These are phyloP conservation scores for Penicillium aurantiogriseum DNA, from an alignment of 2,329 filamentous ascomycete genomes.

Conservation along the genomic window DNA sequence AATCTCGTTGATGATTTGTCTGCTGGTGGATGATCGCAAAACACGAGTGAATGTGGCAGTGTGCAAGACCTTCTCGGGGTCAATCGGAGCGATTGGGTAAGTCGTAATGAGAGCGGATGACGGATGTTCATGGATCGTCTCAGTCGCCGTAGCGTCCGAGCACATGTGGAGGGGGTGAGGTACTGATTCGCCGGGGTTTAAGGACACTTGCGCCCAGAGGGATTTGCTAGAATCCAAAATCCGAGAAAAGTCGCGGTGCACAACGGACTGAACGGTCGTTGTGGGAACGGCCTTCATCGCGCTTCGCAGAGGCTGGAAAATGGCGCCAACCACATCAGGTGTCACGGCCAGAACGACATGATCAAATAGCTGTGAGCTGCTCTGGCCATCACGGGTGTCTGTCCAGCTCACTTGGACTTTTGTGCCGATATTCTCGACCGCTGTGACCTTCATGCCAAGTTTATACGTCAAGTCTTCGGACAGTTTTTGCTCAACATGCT, in stretches of 20 bases:
- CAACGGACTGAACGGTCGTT: slow-evolving; percentile 37
- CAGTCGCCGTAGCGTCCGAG: slow-evolving; percentile 3
- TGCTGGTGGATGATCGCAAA: slow-evolving; percentile 8
- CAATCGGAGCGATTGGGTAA: slow-evolving; percentile 3
- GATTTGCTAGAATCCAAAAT: slow-evolving; percentile 10
- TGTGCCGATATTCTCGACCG: slow-evolving; percentile 18
- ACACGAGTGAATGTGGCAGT: slow-evolving; percentile 13
- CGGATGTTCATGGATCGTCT: slow-evolving; percentile 9
- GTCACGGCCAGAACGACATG: slow-evolving; percentile 55
- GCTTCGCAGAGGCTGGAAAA: slow-evolving; percentile 46
- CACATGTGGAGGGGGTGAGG: slow-evolving; percentile 11
- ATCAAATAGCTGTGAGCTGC: slow-evolving; percentile 47
- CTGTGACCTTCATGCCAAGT: slow-evolving; percentile 33
- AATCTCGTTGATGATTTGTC: slow-evolving; percentile 5
- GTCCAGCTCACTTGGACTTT: slow-evolving; percentile 24
- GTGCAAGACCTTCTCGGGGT: slow-evolving; percentile 6
- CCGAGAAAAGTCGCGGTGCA: slow-evolving; percentile 37
- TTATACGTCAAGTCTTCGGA: slow-evolving; percentile 44
- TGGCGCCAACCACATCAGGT: slow-evolving; percentile 50
- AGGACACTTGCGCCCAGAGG: slow-evolving; percentile 4
- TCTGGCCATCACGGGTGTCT: slow-evolving; percentile 9
- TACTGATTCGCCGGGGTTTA: not conserved
- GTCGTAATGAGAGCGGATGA: slow-evolving; percentile 10
- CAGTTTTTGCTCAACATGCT: slow-evolving; percentile 51
- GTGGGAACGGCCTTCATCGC: slow-evolving; percentile 30